Evolutionary conservation across 1,284 basidiomycete genomes (phyloP).

Genomic region (Cryptococcus maquisensis): DNA sequence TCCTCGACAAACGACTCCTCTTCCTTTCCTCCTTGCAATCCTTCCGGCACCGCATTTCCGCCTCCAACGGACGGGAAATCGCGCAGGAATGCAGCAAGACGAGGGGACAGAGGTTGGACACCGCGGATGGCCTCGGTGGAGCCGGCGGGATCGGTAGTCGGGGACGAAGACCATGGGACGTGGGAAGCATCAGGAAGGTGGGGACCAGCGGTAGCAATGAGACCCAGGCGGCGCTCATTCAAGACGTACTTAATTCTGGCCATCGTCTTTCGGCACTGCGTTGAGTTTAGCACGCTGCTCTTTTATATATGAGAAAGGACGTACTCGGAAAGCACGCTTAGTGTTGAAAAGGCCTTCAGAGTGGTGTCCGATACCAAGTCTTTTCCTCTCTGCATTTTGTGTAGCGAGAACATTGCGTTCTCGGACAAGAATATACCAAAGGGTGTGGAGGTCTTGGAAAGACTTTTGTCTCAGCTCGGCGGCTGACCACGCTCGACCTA

Average conservation of each 20-base stretch:
- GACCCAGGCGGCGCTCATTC: slow-evolving; percentile 83
- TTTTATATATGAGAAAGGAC: slow-evolving; percentile 5
- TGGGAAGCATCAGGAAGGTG: slow-evolving; percentile 5
- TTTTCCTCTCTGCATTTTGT: slow-evolving; percentile 70
- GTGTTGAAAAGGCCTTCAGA: slow-evolving; percentile 35
- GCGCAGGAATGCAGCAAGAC: neutral
- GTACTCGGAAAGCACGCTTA: slow-evolving; percentile 36
- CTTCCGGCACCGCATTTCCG: neutral
- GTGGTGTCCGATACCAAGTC: slow-evolving; percentile 53
- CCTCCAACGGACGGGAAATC: neutral
- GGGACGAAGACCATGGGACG: slow-evolving; percentile 20
- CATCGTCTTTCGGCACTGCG: slow-evolving; percentile 90
- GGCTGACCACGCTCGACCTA: slow-evolving; percentile 80
- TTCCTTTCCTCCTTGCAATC: slow-evolving; percentile 8
- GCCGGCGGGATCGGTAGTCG: slow-evolving; percentile 21
- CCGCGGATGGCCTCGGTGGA: slow-evolving; percentile 17
- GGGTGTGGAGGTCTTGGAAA: slow-evolving; percentile 83
- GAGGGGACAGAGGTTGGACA: slow-evolving; percentile 4
- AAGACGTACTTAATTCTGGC: slow-evolving; percentile 90
- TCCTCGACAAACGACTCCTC: slow-evolving; percentile 10
- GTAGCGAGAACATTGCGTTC: slow-evolving; percentile 85
- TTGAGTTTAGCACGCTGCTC: neutral
- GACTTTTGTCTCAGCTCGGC: slow-evolving; percentile 80
- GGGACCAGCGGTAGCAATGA: slow-evolving; percentile 58
- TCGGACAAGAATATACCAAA: slow-evolving; percentile 84